A percentile compares a stretch with the other conserved stretches of the same genome.
Conservation (phyloP, 768 basidiomycete genomes). For the Xerocomellus dryophilus region DNA sequence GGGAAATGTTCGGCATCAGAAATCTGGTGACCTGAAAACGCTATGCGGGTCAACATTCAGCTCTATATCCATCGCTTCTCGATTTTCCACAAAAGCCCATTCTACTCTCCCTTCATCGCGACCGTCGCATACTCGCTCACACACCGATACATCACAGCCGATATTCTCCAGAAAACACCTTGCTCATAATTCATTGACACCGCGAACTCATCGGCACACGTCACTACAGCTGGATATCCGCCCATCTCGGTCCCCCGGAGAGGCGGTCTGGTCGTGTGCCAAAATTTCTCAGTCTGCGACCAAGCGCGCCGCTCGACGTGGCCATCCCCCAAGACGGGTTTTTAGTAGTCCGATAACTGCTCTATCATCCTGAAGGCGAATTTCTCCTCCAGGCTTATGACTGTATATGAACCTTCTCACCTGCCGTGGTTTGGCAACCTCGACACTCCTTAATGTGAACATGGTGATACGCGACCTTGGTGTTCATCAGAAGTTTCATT, state of each 20-base stretch:
- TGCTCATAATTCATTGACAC: conserved; percentile 6
- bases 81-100: conserved; percentile 9
- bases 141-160: conserved; percentile 7
- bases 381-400: conserved; percentile 1
- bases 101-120: conserved; percentile 3
- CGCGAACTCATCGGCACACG: conserved; percentile 10
- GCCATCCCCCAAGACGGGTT: conserved; percentile 18
- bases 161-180: conserved; percentile 3
- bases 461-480: conserved; percentile 2
- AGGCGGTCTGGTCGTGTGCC: conserved; percentile 30
- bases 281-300: conserved; percentile 28
- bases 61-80: conserved; percentile 22
- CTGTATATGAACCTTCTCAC: conserved; percentile 7
- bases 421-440: conserved; percentile 1
- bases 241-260: conserved; percentile 6
- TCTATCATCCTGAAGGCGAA: conserved; percentile 8
- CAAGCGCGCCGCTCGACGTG: conserved; percentile 29
- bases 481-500: conserved; percentile 1
- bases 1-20: conserved; percentile 1
- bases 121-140: conserved; percentile 1
- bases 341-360: conserved; percentile 20
- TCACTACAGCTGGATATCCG: conserved; percentile 6
- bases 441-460: conserved; percentile 15
- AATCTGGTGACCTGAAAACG: conserved; percentile 17
- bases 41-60: conserved; percentile 18